Percentiles rank a stretch among this genome's conserved stretches.
phyloP scores from a whole-genome alignment of 2,329 filamentous ascomycete genomes.

The Sarocladium oryzae region DNA sequence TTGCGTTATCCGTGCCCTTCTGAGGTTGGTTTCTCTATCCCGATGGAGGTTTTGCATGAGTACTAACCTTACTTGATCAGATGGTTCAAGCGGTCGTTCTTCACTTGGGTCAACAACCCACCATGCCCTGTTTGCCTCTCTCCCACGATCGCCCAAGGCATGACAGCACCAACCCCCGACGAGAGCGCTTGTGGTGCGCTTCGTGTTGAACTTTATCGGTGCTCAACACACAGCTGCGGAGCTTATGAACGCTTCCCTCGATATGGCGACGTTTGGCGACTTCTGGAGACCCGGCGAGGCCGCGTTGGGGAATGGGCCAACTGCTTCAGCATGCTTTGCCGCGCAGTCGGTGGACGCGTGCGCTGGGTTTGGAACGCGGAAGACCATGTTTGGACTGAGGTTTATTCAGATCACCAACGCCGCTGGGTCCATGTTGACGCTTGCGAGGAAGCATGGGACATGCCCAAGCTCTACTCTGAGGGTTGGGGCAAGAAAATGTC shows the following conservation, averaged over 20 bases:
- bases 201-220: constrained; percentile 84
- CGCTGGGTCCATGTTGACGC: constrained; percentile 96
- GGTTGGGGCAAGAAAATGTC: constrained; percentile 96
- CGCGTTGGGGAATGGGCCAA: constrained; percentile 96
- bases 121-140: constrained; percentile 74
- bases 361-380: constrained; percentile 98
- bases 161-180: constrained; percentile 78
- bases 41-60: background rate
- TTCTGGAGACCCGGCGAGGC: constrained; percentile 79
- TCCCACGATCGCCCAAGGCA: constrained; percentile 75
- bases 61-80: constrained; percentile 19
- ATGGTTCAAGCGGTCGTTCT: constrained; percentile 95
- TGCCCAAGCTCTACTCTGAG: constrained; percentile 84
- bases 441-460: constrained; percentile 93
- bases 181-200: constrained; percentile 84
- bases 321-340: constrained; percentile 97
- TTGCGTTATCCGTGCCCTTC: constrained; percentile 81
- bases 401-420: constrained; percentile 89
- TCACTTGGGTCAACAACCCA: constrained; percentile 95
- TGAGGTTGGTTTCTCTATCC: constrained; percentile 55
- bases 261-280: constrained; percentile 90
- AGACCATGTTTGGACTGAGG: constrained; percentile 96
- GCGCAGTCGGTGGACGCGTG: constrained; percentile 82
- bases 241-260: constrained; percentile 84
- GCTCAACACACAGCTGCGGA: constrained; percentile 68